Conservation (phyloP, 148 eudicot species). For the Oxyria digyna region DNA sequence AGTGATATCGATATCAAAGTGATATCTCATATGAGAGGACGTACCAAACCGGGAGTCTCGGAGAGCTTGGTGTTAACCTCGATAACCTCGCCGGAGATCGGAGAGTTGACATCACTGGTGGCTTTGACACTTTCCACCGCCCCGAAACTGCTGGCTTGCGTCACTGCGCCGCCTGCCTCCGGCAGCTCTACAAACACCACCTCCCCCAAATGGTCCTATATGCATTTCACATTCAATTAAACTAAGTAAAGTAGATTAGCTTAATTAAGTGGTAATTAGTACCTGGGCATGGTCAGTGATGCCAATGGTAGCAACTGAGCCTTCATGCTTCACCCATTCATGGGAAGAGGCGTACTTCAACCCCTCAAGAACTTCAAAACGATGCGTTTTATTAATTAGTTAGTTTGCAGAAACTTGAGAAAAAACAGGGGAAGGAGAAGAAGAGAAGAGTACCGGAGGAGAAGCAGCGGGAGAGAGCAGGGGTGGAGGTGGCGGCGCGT, state of each 20-base stretch:
- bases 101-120: conserved; percentile 79
- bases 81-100: conserved; percentile 76
- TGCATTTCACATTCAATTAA: background rate
- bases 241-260: background rate
- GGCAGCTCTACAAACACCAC: conserved; percentile 94
- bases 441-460: conserved; percentile 40
- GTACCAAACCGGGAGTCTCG: conserved; percentile 86
- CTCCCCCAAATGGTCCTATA: conserved; percentile 72
- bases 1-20: no score
- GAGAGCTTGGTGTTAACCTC: conserved; percentile 73
- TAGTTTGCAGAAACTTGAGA: background rate
- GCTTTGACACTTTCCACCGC: conserved; percentile 95
- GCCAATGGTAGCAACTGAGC: conserved; percentile 86
- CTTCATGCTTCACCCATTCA: conserved; percentile 96
- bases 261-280: background rate
- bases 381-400: background rate
- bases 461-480: conserved; percentile 80
- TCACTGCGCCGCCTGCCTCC: conserved; percentile 39
- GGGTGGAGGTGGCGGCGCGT: conserved; percentile 28
- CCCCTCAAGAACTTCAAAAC: conserved; percentile 63
- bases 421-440: background rate
- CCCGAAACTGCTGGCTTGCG: conserved; percentile 57
- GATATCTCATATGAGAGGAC: no score
- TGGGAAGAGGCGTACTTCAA: conserved; percentile 72
- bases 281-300: conserved; percentile 99